These are phyloP conservation scores for Nicotiana tomentosiformis DNA, from an alignment of 257 asterid genomes.

Conservation along the genomic window DNA sequence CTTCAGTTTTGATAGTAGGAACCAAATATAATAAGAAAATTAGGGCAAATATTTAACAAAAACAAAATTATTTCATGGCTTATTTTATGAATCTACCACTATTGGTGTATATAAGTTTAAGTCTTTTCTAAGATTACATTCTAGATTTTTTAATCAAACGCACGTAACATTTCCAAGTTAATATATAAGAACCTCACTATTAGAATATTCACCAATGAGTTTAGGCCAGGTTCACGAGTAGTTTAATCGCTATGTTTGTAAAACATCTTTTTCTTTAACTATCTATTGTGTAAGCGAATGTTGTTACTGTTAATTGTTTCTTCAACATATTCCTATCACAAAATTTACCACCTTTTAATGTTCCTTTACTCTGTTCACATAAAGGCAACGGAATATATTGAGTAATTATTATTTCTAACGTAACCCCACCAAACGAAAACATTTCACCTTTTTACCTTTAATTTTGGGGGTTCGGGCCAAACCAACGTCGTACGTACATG, in stretches of 20 bases:
- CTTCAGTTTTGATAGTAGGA: no score
- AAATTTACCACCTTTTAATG: neutral
- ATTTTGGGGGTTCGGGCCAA: neutral
- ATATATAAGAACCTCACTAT: neutral
- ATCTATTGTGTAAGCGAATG: neutral
- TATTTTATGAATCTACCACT: no score
- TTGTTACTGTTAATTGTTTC: neutral
- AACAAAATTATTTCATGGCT: no score
- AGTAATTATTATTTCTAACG: neutral
- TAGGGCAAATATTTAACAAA: no score
- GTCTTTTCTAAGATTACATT: no score
- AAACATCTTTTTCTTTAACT: neutral
- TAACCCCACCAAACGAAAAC: neutral
- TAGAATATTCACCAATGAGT: neutral
- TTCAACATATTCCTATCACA: neutral
- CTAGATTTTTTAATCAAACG: no score
- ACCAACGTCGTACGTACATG: neutral
- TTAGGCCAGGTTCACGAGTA: neutral
- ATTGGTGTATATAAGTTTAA: no score
- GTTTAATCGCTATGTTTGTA: neutral
- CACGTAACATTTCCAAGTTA: no score
- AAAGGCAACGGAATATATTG: constrained; percentile 10
- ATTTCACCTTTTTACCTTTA: neutral
- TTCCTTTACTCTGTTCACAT: neutral
- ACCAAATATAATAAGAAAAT: no score